Conservation (phyloP, 768 basidiomycete species). For the Omphalotus guepiniiformis region DNA sequence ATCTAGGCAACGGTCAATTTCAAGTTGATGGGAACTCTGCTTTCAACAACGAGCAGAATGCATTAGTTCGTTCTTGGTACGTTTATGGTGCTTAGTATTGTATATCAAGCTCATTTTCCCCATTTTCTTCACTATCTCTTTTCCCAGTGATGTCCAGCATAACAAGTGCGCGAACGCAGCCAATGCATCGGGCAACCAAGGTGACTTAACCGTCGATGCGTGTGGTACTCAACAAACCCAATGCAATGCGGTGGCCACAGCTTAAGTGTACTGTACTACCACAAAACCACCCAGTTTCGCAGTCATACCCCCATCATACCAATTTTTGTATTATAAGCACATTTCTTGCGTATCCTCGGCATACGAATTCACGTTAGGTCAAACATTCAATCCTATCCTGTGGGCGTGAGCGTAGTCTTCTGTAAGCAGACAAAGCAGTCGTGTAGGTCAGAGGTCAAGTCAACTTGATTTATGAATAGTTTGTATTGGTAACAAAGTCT, state of each 20-base stretch:
- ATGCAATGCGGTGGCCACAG: constrained; percentile 29
- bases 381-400: too few species aligned
- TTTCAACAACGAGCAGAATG: constrained; percentile 43
- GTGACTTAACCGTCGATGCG: constrained; percentile 40
- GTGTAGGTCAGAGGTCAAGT: too few species aligned
- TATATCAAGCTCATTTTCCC: not conserved
- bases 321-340: too few species aligned
- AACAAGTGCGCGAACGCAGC: constrained; percentile 58
- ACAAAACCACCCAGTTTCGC: too few species aligned
- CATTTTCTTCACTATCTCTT: not conserved
- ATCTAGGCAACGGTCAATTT: constrained; percentile 3
- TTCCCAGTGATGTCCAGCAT: constrained; percentile 46
- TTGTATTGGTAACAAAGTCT: too few species aligned
- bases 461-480: too few species aligned
- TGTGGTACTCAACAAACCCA: constrained; percentile 42
- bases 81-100: constrained; percentile 7
- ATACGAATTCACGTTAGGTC: too few species aligned
- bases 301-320: too few species aligned
- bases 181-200: constrained; percentile 45
- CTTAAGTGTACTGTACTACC: too few species aligned
- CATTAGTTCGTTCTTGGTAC: constrained; percentile 46
- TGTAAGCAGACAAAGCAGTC: too few species aligned
- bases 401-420: too few species aligned
- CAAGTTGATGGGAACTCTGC: constrained; percentile 39
- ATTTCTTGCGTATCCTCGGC: too few species aligned